Percentiles rank a stretch among this genome's conserved stretches.
Conservation (phyloP, 495 filamentous ascomycete genomes). For the Articulospora tetracladia region DNA sequence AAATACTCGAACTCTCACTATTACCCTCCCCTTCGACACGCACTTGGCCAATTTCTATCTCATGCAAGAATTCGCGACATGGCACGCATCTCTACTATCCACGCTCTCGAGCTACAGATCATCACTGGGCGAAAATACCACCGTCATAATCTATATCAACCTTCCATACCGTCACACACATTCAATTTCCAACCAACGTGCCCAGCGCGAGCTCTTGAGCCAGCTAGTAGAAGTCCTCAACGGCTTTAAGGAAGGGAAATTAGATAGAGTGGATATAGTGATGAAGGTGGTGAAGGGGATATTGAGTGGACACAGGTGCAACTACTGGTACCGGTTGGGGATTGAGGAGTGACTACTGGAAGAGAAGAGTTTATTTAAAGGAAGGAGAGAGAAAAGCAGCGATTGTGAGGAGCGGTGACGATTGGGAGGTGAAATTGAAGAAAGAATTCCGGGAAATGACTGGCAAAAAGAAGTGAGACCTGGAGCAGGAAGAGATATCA, state of each 20-base stretch:
- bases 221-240: no score
- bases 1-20: neutral
- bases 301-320: neutral
- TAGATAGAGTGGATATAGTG: neutral
- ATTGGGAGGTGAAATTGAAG: neutral
- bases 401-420: neutral
- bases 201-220: neutral
- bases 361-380: neutral
- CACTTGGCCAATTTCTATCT: neutral
- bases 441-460: neutral
- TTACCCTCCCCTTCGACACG: neutral
- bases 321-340: neutral
- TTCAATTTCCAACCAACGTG: neutral
- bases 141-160: neutral
- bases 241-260: no score
- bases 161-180: neutral
- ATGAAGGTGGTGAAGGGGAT: neutral
- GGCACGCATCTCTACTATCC: neutral
- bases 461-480: neutral
- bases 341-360: no score
- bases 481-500: neutral
- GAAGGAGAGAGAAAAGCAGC: neutral
- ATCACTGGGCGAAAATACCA: neutral
- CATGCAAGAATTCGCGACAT: neutral
- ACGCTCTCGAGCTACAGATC: neutral